Percentiles rank a stretch among this genome's conserved stretches.
These are phyloP conservation scores for Aureobasidium leucospermi DNA, from an alignment of 2,329 filamentous ascomycete genomes.

Conservation along the genomic window DNA sequence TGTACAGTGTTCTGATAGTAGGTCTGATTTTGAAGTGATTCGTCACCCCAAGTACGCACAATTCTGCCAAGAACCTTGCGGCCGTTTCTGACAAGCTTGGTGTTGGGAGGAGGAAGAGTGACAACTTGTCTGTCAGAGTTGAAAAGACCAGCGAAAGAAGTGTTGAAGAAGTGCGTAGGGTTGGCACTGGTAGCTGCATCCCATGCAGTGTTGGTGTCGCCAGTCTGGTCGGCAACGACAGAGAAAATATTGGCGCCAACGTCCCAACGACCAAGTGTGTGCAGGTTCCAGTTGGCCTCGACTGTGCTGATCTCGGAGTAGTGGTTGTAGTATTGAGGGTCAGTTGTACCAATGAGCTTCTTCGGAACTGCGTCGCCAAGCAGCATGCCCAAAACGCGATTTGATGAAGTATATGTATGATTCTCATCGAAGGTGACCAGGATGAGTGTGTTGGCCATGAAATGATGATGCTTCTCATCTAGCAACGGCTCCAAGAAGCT, in stretches of 20 bases:
- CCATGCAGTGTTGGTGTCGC: slow-evolving; percentile 24
- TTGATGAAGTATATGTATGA: slow-evolving; percentile 58
- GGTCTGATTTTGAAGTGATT: slow-evolving; percentile 4
- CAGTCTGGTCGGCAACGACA: slow-evolving; percentile 29
- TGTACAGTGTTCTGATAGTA: slow-evolving; percentile 27
- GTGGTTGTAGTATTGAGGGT: slow-evolving; percentile 52
- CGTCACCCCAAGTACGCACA: slow-evolving; percentile 18
- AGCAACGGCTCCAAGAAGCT: slow-evolving; percentile 65
- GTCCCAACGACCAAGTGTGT: slow-evolving; percentile 41
- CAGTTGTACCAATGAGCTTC: slow-evolving; percentile 58
- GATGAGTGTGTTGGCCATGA: slow-evolving; percentile 69
- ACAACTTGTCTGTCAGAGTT: slow-evolving; percentile 21
- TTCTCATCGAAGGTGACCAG: slow-evolving; percentile 76
- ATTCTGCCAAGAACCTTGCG: slow-evolving; percentile 27
- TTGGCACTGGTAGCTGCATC: slow-evolving; percentile 21
- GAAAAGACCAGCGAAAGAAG: slow-evolving; percentile 28
- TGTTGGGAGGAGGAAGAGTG: slow-evolving; percentile 26
- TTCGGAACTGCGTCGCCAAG: slow-evolving; percentile 66
- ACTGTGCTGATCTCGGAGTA: slow-evolving; percentile 39
- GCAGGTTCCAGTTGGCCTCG: slow-evolving; percentile 39
- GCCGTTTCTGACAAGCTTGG: slow-evolving; percentile 21
- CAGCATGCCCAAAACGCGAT: slow-evolving; percentile 63
- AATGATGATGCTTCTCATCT: slow-evolving; percentile 49
- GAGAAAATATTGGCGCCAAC: slow-evolving; percentile 41
- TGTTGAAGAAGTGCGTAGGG: slow-evolving; percentile 26